These are phyloP conservation scores for Colletotrichum sp. DNA, from an alignment of 2,329 filamentous ascomycete genomes.

Conservation along the genomic window DNA sequence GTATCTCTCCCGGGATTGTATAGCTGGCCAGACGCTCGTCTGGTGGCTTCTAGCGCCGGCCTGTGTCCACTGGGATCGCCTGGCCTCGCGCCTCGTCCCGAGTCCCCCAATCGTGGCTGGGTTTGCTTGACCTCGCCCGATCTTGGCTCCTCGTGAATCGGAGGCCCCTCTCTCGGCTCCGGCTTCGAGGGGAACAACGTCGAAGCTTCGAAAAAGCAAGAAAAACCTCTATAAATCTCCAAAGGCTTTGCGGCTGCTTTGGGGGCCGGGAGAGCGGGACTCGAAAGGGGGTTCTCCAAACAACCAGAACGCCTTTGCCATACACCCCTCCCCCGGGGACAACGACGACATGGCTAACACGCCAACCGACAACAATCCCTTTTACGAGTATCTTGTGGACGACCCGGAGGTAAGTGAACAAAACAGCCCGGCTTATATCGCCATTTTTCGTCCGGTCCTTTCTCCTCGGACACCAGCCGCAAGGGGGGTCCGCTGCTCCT, in stretches of 20 bases:
- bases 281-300: conserved; percentile 5
- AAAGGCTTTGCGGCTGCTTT: neutral
- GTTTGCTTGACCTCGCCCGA: conserved; percentile 1
- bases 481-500: neutral
- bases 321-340: neutral
- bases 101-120: conserved; percentile 6
- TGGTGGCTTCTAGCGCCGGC: neutral
- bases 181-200: neutral
- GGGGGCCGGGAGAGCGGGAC: neutral
- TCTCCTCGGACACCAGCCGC: neutral
- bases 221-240: conserved; percentile 11
- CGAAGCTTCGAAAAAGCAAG: neutral
- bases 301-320: neutral
- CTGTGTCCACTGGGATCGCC: neutral
- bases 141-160: conserved; percentile 1
- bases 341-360: conserved; percentile 5
- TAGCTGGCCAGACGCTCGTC: neutral
- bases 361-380: conserved; percentile 1
- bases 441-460: neutral
- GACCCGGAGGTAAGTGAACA: conserved; percentile 11
- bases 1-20: neutral
- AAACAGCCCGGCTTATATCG: neutral
- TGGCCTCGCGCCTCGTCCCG: neutral
- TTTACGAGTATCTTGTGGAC: conserved; percentile 17
- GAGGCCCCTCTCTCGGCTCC: neutral